Evolutionary conservation across 495 filamentous ascomycete genomes (phyloP).

Genomic region (Cladorrhinum samala): DNA sequence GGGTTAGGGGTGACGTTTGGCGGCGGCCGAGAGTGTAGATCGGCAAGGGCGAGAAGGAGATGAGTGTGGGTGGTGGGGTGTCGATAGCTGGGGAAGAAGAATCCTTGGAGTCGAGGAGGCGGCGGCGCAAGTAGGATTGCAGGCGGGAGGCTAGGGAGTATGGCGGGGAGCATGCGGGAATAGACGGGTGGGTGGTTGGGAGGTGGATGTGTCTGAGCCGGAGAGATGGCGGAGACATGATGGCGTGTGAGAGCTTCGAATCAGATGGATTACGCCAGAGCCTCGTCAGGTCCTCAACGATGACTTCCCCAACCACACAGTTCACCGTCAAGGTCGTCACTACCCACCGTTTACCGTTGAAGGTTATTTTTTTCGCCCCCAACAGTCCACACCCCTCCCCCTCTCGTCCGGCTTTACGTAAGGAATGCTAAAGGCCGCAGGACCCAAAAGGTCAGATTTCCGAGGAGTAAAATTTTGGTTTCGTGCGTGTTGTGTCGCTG

Average conservation of each 20-base stretch:
- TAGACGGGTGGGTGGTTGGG: slow-evolving; percentile 33
- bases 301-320: too few species aligned
- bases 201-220: slow-evolving; percentile 67
- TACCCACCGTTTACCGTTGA: too few species aligned
- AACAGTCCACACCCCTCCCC: too few species aligned
- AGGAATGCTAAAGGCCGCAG: too few species aligned
- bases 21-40: slow-evolving; percentile 90
- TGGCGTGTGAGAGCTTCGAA: neutral
- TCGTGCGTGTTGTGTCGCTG: too few species aligned
- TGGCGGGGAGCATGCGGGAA: slow-evolving; percentile 24
- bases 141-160: slow-evolving; percentile 36
- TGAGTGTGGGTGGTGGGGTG: slow-evolving; percentile 59
- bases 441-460: too few species aligned
- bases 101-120: slow-evolving; percentile 30
- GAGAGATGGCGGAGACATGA: slow-evolving; percentile 11
- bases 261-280: neutral
- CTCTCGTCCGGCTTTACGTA: too few species aligned
- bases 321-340: too few species aligned
- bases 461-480: too few species aligned
- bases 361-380: too few species aligned
- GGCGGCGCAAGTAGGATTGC: slow-evolving; percentile 35
- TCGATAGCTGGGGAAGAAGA: neutral
- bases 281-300: too few species aligned
- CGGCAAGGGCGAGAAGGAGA: slow-evolving; percentile 78
- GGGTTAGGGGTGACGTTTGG: slow-evolving; percentile 57